Conservation (phyloP, 164 flowering plant species). For the Dillenia suffruticosa region DNA sequence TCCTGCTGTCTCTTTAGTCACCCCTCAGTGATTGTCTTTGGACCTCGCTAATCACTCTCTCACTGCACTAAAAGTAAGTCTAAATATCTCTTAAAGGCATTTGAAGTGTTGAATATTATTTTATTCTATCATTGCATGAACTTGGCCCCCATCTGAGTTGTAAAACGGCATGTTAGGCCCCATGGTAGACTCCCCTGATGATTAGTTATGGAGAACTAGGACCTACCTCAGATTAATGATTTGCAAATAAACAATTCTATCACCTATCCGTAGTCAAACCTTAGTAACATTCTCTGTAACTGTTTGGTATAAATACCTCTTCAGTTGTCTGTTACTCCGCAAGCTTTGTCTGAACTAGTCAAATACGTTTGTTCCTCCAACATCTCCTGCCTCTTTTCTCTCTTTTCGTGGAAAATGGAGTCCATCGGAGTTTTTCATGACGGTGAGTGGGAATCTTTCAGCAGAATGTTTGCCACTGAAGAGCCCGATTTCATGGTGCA, state of each 20-base stretch:
- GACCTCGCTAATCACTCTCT: conserved; percentile 5
- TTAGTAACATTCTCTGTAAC: conserved; percentile 15
- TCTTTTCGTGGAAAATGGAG: conserved; percentile 36
- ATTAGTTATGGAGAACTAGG: conserved; percentile 28
- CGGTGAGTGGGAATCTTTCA: conserved; percentile 40
- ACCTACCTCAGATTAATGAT: conserved; percentile 19
- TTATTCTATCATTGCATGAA: conserved; percentile 31
- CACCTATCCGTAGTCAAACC: conserved; percentile 32
- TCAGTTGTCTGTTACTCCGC: neutral
- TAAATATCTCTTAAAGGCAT: conserved; percentile 6
- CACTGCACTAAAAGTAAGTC: conserved; percentile 6
- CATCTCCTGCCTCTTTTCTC: neutral
- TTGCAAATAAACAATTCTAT: conserved; percentile 15
- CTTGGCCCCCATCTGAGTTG: conserved; percentile 38
- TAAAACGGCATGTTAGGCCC: conserved; percentile 27
- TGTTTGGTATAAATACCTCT: conserved; percentile 34
- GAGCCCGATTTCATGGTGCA: conserved; percentile 22
- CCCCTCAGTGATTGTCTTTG: conserved; percentile 20
- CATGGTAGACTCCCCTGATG: conserved; percentile 27
- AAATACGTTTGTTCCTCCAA: neutral
- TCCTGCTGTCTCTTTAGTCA: neutral
- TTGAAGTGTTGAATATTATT: conserved; percentile 13
- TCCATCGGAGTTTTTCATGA: conserved; percentile 34
- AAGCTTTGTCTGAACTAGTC: conserved; percentile 1
- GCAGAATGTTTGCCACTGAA: conserved; percentile 32